Evolutionary conservation across 2,329 filamentous ascomycete species (phyloP).

Genomic region (Aspergillus novoparasiticus): DNA sequence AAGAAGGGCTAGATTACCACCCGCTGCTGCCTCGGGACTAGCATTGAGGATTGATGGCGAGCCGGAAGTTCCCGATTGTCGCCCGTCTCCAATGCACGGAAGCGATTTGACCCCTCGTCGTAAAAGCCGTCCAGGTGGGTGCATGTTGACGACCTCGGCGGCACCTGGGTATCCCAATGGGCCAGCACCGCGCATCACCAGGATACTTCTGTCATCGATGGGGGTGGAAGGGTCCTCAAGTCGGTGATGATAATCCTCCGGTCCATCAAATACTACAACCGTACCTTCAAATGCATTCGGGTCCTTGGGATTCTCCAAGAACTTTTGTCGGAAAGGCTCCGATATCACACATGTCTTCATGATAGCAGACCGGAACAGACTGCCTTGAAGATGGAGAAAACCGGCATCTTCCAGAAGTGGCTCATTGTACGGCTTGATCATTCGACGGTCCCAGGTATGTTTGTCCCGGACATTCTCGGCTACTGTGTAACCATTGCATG

Average conservation of each 20-base stretch:
- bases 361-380: conserved; percentile 54
- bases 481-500: conserved; percentile 52
- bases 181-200: conserved; percentile 54
- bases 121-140: conserved; percentile 49
- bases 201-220: conserved; percentile 48
- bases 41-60: conserved; percentile 60
- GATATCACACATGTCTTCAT: conserved; percentile 58
- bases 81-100: conserved; percentile 57
- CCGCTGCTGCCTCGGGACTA: conserved; percentile 57
- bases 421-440: conserved; percentile 49
- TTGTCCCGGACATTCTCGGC: conserved; percentile 48
- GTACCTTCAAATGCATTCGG: conserved; percentile 53
- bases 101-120: conserved; percentile 51
- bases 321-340: conserved; percentile 47
- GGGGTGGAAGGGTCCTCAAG: conserved; percentile 44
- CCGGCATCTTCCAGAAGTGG: conserved; percentile 55
- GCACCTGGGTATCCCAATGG: conserved; percentile 55
- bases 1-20: conserved; percentile 56
- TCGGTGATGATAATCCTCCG: conserved; percentile 51
- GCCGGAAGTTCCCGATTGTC: conserved; percentile 59
- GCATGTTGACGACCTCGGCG: conserved; percentile 58
- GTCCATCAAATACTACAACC: conserved; percentile 55
- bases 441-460: conserved; percentile 53
- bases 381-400: conserved; percentile 54
- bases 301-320: conserved; percentile 49